These are phyloP conservation scores for Rhizopogon vulgaris DNA, from an alignment of 768 basidiomycete species.

Conservation along the genomic window DNA sequence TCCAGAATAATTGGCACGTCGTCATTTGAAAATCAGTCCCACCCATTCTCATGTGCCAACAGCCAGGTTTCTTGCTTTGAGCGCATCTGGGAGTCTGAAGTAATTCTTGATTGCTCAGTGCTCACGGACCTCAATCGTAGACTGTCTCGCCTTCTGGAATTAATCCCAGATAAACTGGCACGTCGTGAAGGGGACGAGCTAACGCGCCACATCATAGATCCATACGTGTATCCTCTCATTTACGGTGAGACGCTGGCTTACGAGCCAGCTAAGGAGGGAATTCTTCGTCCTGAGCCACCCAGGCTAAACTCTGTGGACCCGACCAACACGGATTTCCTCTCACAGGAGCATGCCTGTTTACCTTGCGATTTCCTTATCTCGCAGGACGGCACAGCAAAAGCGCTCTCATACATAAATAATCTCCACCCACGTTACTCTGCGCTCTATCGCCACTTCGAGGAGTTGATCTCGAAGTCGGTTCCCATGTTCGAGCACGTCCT, in stretches of 20 bases:
- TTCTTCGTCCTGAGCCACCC: constrained; percentile 23
- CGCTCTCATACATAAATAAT: constrained; percentile 51
- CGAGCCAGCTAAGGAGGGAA: constrained; percentile 9
- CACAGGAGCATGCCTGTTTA: constrained; percentile 33
- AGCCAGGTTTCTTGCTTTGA: constrained; percentile 55
- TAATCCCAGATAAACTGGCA: constrained; percentile 1
- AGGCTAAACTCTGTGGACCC: constrained; percentile 2
- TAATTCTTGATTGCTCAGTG: constrained; percentile 13
- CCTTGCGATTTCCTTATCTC: constrained; percentile 39
- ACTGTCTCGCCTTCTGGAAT: constrained; percentile 17
- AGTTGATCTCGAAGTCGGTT: constrained; percentile 30
- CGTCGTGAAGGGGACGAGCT: constrained; percentile 11
- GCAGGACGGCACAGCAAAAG: constrained; percentile 20
- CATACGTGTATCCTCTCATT: constrained; percentile 31
- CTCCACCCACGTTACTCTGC: constrained; percentile 30
- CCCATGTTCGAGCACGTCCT: constrained; percentile 48
- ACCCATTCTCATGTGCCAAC: background rate
- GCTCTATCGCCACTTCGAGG: constrained; percentile 29
- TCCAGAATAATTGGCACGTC: constrained; percentile 31
- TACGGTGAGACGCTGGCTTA: constrained; percentile 35
- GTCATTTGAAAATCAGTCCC: background rate
- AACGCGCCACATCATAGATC: constrained; percentile 33
- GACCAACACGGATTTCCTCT: constrained; percentile 35
- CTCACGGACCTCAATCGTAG: constrained; percentile 14
- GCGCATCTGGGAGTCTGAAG: constrained; percentile 44